Conservation (phyloP, 352 stramenopile species). For the Phytophthora pini region DNA sequence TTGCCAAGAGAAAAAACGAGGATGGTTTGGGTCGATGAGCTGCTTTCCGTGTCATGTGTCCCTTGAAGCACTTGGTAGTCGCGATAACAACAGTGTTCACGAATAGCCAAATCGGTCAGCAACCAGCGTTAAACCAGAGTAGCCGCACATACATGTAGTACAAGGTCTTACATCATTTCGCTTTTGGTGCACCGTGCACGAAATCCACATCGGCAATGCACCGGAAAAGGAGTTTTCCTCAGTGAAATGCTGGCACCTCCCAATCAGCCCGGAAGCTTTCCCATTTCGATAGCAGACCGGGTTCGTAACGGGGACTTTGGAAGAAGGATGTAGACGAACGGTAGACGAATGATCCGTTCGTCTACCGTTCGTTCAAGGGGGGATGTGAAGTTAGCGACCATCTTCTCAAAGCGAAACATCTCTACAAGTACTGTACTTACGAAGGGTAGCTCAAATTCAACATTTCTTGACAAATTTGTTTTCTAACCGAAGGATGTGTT, state of each 20-base stretch:
- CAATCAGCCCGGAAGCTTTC: conserved; percentile 19
- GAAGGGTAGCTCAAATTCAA: neutral
- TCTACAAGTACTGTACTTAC: no score
- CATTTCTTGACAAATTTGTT: neutral
- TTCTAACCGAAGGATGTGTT: neutral
- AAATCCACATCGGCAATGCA: neutral
- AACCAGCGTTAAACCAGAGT: neutral
- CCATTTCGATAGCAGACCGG: conserved; percentile 22
- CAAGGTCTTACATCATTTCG: no score
- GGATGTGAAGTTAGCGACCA: no score
- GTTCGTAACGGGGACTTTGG: conserved; percentile 7
- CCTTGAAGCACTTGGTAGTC: conserved; percentile 16
- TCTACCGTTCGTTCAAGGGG: neutral
- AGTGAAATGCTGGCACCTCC: conserved; percentile 9
- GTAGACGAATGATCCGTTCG: conserved; percentile 10
- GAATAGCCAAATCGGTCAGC: neutral
- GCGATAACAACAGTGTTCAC: conserved; percentile 20
- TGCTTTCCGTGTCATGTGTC: neutral
- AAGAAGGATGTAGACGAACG: conserved; percentile 19
- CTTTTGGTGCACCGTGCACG: no score
- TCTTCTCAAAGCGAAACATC: no score
- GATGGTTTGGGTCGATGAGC: conserved; percentile 6
- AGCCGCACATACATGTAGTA: no score
- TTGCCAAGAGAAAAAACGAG: conserved; percentile 22
- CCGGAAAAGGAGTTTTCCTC: conserved; percentile 14